Percentiles rank a stretch among this genome's conserved stretches.
phyloP scores from a whole-genome alignment of 768 basidiomycete genomes.

The Pulveroboletus sp. region DNA sequence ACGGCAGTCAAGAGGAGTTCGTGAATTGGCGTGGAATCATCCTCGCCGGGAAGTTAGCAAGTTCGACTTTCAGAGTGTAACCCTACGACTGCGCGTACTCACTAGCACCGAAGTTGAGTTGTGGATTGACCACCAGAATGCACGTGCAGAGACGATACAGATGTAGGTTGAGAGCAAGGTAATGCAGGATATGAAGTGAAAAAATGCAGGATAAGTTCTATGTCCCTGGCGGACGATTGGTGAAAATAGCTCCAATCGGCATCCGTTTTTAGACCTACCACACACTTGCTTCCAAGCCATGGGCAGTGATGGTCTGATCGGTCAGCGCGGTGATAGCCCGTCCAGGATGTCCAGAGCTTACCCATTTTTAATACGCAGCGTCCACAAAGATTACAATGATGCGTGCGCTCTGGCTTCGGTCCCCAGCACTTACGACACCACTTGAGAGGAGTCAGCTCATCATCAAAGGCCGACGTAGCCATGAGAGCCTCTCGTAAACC shows the following conservation, averaged over 20 bases:
- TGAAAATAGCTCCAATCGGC: background rate
- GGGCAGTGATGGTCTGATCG: slow-evolving; percentile 78
- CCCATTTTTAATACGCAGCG: slow-evolving; percentile 85
- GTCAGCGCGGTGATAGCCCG: slow-evolving; percentile 4
- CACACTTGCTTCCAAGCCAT: slow-evolving; percentile 74
- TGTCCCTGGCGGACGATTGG: slow-evolving; percentile 50
- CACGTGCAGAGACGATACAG: slow-evolving; percentile 45
- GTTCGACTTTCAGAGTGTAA: background rate
- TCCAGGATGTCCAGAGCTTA: slow-evolving; percentile 30
- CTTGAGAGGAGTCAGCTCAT: slow-evolving; percentile 51
- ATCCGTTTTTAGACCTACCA: slow-evolving; percentile 42
- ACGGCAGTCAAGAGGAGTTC: slow-evolving; percentile 59
- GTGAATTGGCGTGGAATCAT: slow-evolving; percentile 64
- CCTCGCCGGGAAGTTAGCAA: slow-evolving; percentile 33
- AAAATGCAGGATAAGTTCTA: slow-evolving; percentile 78
- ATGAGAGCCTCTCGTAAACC: slow-evolving; percentile 60
- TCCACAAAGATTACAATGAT: slow-evolving; percentile 72
- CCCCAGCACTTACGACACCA: slow-evolving; percentile 81
- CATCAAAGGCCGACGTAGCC: slow-evolving; percentile 42
- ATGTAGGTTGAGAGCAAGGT: slow-evolving; percentile 62
- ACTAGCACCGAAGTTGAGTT: slow-evolving; percentile 57
- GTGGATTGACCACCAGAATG: slow-evolving; percentile 61
- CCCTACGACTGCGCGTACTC: slow-evolving; percentile 22
- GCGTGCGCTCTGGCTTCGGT: slow-evolving; percentile 74
- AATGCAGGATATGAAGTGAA: slow-evolving; percentile 68